Conservation (phyloP, 805 yeast species). For the Suhomyces vadensis region DNA sequence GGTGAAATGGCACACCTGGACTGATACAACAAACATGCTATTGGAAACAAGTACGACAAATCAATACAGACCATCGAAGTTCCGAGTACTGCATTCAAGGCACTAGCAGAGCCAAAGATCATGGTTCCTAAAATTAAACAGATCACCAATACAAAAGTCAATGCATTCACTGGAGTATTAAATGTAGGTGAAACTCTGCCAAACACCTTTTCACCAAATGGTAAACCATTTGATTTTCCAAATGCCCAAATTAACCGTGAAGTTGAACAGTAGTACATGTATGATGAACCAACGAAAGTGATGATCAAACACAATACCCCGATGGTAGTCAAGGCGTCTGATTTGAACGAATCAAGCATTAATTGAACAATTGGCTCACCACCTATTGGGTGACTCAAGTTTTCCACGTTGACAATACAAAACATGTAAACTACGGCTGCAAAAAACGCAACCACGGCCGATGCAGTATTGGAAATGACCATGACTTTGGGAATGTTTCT, state of each 20-base stretch:
- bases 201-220: slow-evolving; percentile 33
- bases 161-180: slow-evolving; percentile 39
- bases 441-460: slow-evolving; percentile 30
- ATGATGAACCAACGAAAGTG: slow-evolving; percentile 19
- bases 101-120: slow-evolving; percentile 38
- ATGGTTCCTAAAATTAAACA: slow-evolving; percentile 39
- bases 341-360: slow-evolving; percentile 23
- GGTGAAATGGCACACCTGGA: slow-evolving; percentile 41
- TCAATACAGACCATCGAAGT: slow-evolving; percentile 42
- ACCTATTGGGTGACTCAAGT: slow-evolving; percentile 20
- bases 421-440: slow-evolving; percentile 32
- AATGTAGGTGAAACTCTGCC: slow-evolving; percentile 22
- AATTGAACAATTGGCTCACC: slow-evolving; percentile 26
- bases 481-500: slow-evolving; percentile 41
- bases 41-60: slow-evolving; percentile 38
- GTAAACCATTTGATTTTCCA: slow-evolving; percentile 44
- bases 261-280: slow-evolving; percentile 26
- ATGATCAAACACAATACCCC: slow-evolving; percentile 19
- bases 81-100: slow-evolving; percentile 39
- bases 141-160: slow-evolving; percentile 32
- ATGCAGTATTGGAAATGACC: slow-evolving; percentile 26
- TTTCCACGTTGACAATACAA: slow-evolving; percentile 18
- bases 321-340: slow-evolving; percentile 28
- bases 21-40: slow-evolving; percentile 32
- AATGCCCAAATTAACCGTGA: slow-evolving; percentile 45